Conservation (phyloP, 2,329 filamentous ascomycete genomes). For the Cladophialophora exuberans region DNA sequence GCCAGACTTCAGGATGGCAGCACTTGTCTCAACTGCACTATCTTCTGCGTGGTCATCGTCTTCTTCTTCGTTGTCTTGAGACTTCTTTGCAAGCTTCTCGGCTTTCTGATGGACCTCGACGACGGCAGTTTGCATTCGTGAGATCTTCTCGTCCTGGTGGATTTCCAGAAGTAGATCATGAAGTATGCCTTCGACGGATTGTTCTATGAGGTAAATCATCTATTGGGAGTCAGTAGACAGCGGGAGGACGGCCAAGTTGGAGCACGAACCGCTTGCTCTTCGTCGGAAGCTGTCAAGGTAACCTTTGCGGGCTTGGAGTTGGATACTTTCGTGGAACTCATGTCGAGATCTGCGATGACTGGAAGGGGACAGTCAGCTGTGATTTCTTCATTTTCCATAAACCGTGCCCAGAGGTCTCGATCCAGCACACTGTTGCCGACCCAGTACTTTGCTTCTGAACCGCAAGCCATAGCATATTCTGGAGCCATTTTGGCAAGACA, state of each 20-base stretch:
- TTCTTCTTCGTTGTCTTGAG: slow-evolving; percentile 41
- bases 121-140: slow-evolving; percentile 59
- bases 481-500: slow-evolving; percentile 20
- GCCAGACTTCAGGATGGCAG: slow-evolving; percentile 56
- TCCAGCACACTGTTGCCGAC: slow-evolving; percentile 14
- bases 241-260: neutral
- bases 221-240: slow-evolving; percentile 18
- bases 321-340: slow-evolving; percentile 18
- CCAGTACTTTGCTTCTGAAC: too few relatives aligned
- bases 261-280: slow-evolving; percentile 28
- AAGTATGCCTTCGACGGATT: slow-evolving; percentile 62
- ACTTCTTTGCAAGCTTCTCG: slow-evolving; percentile 36
- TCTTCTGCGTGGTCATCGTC: slow-evolving; percentile 37
- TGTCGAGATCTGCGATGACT: slow-evolving; percentile 17
- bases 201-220: slow-evolving; percentile 55
- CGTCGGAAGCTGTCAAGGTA: slow-evolving; percentile 22
- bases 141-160: slow-evolving; percentile 64
- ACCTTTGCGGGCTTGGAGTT: slow-evolving; percentile 15
- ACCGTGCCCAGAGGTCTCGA: slow-evolving; percentile 25
- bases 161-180: slow-evolving; percentile 61
- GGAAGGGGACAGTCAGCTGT: slow-evolving; percentile 28
- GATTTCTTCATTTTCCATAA: slow-evolving; percentile 24
- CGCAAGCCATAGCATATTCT: slow-evolving; percentile 7
- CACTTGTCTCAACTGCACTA: slow-evolving; percentile 51
- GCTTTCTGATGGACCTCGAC: slow-evolving; percentile 48